Percentiles rank a stretch among this genome's conserved stretches.
Evolutionary conservation across 2,329 filamentous ascomycete species (phyloP).

Genomic region (Cordyceps tenuipes): DNA sequence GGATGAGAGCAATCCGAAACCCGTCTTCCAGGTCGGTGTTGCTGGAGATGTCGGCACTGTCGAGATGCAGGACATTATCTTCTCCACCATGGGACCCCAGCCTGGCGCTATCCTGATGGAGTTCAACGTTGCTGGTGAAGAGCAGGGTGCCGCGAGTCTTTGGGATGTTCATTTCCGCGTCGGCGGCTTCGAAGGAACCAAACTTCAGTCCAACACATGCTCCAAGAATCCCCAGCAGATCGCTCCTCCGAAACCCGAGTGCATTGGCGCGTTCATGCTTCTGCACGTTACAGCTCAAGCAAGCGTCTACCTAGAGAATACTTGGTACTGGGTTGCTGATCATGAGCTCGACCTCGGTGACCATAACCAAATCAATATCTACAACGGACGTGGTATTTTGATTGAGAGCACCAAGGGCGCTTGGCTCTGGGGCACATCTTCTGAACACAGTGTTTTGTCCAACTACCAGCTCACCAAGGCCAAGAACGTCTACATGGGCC

Average conservation of each 20-base stretch:
- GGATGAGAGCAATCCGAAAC: slow-evolving; percentile 65
- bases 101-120: slow-evolving; percentile 85
- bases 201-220: slow-evolving; percentile 73
- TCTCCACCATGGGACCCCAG: slow-evolving; percentile 74
- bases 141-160: slow-evolving; percentile 64
- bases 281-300: slow-evolving; percentile 54
- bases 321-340: slow-evolving; percentile 84
- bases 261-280: slow-evolving; percentile 66
- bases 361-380: slow-evolving; percentile 75
- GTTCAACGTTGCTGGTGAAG: slow-evolving; percentile 71
- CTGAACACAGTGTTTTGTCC: slow-evolving; percentile 59
- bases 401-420: slow-evolving; percentile 67
- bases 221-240: slow-evolving; percentile 61
- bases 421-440: slow-evolving; percentile 74
- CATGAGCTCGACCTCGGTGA: slow-evolving; percentile 74
- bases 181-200: slow-evolving; percentile 75
- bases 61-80: slow-evolving; percentile 81
- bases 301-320: slow-evolving; percentile 78
- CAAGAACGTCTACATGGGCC: slow-evolving; percentile 69
- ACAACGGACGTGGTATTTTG: slow-evolving; percentile 75
- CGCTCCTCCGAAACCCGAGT: slow-evolving; percentile 55
- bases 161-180: slow-evolving; percentile 97
- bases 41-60: slow-evolving; percentile 68
- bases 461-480: slow-evolving; percentile 82
- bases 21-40: slow-evolving; percentile 80